A percentile compares a stretch with the other conserved stretches of the same genome.
phyloP scores from a whole-genome alignment of 805 yeast genomes.

The Scheffersomyces stipitis region DNA sequence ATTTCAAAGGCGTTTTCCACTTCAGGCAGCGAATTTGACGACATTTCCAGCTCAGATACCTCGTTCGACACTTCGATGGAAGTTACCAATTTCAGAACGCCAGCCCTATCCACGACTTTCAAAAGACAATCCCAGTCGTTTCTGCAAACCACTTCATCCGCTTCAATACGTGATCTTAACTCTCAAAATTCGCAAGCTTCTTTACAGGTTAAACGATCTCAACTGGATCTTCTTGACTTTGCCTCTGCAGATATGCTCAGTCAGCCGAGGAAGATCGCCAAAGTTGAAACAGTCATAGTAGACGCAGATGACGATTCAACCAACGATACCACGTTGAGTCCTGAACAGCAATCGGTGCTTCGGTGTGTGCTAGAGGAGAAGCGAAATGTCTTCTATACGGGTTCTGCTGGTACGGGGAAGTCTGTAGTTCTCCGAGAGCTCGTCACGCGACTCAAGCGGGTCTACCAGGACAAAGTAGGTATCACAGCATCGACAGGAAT shows the following conservation, averaged over 20 bases:
- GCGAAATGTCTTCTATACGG: conserved; percentile 68
- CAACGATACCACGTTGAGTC: conserved; percentile 17
- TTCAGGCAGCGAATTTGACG: conserved; percentile 27
- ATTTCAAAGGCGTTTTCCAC: conserved; percentile 15
- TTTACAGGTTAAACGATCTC: conserved; percentile 22
- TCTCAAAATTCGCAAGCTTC: conserved; percentile 8
- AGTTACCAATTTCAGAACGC: conserved; percentile 36
- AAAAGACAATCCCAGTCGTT: conserved; percentile 1
- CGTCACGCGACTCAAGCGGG: conserved; percentile 37
- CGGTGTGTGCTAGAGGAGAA: conserved; percentile 50
- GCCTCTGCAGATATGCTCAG: conserved; percentile 13
- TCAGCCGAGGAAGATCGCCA: conserved; percentile 23
- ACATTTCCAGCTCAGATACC: conserved; percentile 24
- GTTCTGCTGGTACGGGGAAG: conserved; percentile 88
- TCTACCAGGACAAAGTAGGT: conserved; percentile 58
- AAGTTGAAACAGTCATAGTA: conserved; percentile 1
- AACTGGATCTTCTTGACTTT: conserved; percentile 17
- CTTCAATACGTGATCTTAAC: conserved; percentile 1
- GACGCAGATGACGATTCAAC: neutral
- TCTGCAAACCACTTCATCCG: neutral
- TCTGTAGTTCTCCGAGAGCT: conserved; percentile 66
- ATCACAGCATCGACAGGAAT: conserved; percentile 95
- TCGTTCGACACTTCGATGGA: conserved; percentile 37
- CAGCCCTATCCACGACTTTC: conserved; percentile 23
- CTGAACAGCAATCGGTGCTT: conserved; percentile 50